Evolutionary conservation across 2,329 filamentous ascomycete genomes (phyloP).

Genomic region (Orbilia oligospora): DNA sequence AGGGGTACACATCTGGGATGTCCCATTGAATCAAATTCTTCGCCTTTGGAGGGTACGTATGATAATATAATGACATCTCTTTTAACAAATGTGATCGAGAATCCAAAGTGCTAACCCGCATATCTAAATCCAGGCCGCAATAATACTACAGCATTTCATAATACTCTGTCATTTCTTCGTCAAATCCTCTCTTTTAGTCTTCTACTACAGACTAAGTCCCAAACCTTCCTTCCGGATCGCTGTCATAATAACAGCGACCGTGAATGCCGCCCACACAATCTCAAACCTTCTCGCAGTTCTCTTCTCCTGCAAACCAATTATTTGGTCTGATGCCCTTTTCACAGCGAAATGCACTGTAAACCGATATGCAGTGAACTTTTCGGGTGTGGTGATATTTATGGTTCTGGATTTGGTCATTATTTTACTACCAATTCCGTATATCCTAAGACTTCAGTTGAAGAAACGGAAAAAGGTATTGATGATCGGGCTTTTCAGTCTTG

Average conservation of each 20-base stretch:
- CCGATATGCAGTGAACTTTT: constrained; percentile 28
- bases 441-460: constrained; percentile 48
- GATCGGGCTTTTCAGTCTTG: constrained; percentile 50
- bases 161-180: constrained; percentile 57
- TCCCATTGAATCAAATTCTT: constrained; percentile 24
- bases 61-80: neutral
- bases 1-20: constrained; percentile 47
- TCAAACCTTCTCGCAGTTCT: constrained; percentile 27
- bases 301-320: constrained; percentile 43
- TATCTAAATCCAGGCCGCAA: constrained; percentile 1
- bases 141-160: constrained; percentile 44
- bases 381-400: constrained; percentile 49
- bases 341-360: constrained; percentile 28
- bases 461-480: constrained; percentile 47
- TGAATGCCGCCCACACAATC: constrained; percentile 34
- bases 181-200: constrained; percentile 42
- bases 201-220: constrained; percentile 52
- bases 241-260: constrained; percentile 21
- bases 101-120: neutral
- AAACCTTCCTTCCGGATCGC: constrained; percentile 43
- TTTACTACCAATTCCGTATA: constrained; percentile 46
- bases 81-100: neutral
- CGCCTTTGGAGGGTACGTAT: constrained; percentile 29
- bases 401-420: constrained; percentile 51
- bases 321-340: constrained; percentile 44